A percentile compares a stretch with the other conserved stretches of the same genome.
Conservation (phyloP, 441 rosid genomes). For the Hura crepitans region DNA sequence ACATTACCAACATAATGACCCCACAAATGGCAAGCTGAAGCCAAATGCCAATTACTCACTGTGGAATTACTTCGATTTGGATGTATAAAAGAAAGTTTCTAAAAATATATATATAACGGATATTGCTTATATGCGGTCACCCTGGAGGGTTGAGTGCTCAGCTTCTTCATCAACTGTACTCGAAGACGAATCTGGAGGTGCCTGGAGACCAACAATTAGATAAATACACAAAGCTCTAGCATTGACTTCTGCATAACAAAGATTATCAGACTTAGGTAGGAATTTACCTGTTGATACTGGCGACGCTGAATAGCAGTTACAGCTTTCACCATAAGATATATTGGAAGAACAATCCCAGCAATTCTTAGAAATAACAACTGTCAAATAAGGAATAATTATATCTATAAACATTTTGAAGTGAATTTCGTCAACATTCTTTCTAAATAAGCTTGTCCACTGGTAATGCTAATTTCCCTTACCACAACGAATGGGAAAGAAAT, state of each 20-base stretch:
- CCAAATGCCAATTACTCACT: constrained; percentile 1
- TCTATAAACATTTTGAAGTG: neutral
- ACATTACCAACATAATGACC: neutral
- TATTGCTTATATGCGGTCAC: constrained; percentile 37
- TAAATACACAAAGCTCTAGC: neutral
- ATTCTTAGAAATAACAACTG: constrained; percentile 59
- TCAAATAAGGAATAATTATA: neutral
- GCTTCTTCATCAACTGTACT: constrained; percentile 61
- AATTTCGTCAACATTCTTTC: neutral
- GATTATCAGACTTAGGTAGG: neutral
- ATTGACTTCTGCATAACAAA: neutral
- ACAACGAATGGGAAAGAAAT: constrained; percentile 49
- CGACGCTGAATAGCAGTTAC: constrained; percentile 46
- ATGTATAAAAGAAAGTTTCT: neutral
- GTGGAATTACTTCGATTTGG: neutral
- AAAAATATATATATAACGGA: too few species aligned
- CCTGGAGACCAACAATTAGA: constrained; percentile 23
- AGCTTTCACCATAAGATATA: constrained; percentile 54
- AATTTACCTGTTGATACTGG: constrained; percentile 43
- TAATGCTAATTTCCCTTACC: constrained; percentile 31
- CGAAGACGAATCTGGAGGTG: constrained; percentile 30
- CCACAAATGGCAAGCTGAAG: constrained; percentile 4
- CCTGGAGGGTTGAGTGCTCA: constrained; percentile 34
- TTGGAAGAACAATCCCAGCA: constrained; percentile 64
- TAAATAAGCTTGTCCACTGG: neutral